These are phyloP conservation scores for Ascochyta rabiei DNA, from an alignment of 2,329 filamentous ascomycete genomes.

Conservation along the genomic window DNA sequence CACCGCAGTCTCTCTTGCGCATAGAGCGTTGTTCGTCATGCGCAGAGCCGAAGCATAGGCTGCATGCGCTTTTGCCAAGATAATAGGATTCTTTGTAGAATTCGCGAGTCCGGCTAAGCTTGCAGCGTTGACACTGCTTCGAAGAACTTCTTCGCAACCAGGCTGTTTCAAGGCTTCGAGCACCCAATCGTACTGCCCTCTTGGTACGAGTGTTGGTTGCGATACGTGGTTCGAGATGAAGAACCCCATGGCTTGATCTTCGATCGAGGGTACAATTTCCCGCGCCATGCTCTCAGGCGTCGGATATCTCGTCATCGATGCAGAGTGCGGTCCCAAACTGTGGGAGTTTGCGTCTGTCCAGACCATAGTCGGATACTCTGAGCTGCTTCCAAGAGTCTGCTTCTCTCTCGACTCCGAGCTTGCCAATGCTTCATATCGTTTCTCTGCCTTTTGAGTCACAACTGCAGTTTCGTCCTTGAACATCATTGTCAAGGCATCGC, in stretches of 20 bases:
- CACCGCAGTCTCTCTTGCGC: constrained; percentile 19
- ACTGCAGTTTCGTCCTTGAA: constrained; percentile 40
- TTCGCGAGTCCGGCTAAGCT: constrained; percentile 34
- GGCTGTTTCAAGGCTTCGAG: constrained; percentile 27
- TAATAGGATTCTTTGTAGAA: constrained; percentile 26
- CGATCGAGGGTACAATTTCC: constrained; percentile 28
- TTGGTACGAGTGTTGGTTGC: constrained; percentile 27
- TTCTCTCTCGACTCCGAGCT: background rate
- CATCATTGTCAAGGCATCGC: constrained; percentile 38
- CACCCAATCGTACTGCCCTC: constrained; percentile 39
- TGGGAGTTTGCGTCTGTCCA: background rate
- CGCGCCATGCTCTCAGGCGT: constrained; percentile 19
- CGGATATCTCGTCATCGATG: constrained; percentile 12
- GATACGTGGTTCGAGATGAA: constrained; percentile 40
- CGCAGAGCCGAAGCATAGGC: constrained; percentile 34
- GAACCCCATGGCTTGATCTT: constrained; percentile 39
- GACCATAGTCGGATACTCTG: background rate
- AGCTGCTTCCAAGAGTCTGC: background rate
- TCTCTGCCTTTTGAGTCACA: constrained; percentile 33
- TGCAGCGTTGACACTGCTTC: constrained; percentile 31
- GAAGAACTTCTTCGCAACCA: constrained; percentile 25
- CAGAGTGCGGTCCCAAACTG: background rate
- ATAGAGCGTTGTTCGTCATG: constrained; percentile 33
- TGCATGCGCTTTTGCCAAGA: constrained; percentile 33
- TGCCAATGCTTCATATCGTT: constrained; percentile 31